A percentile compares a stretch with the other conserved stretches of the same genome.
Conservation (phyloP, 257 asterid species). For the Verbascum thapsus region DNA sequence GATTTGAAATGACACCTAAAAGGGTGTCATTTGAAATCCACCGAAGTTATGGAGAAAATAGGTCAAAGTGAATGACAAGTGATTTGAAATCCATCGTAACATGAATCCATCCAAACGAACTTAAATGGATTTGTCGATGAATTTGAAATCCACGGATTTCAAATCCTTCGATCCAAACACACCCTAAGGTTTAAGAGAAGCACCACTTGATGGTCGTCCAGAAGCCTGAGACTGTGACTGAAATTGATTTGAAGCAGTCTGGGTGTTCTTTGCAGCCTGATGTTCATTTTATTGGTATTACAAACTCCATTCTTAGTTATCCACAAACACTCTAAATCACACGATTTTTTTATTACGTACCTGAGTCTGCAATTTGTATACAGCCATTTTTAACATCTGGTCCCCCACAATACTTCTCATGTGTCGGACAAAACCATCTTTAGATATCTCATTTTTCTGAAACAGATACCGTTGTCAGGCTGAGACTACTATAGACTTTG, state of each 20-base stretch:
- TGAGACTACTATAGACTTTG: slow-evolving; percentile 19
- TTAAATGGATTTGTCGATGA: too few relatives aligned
- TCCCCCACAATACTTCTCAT: slow-evolving; percentile 93
- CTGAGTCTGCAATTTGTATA: slow-evolving; percentile 77
- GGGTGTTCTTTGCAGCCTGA: slow-evolving; percentile 62
- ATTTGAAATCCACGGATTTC: too few relatives aligned
- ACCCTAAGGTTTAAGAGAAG: slow-evolving; percentile 32
- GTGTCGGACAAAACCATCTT: slow-evolving; percentile 75
- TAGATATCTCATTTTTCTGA: slow-evolving; percentile 86
- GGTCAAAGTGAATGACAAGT: too few relatives aligned
- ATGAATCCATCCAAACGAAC: too few relatives aligned
- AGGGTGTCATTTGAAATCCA: too few relatives aligned
- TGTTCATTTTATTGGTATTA: slow-evolving; percentile 29
- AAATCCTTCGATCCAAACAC: too few relatives aligned
- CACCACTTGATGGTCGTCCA: slow-evolving; percentile 57
- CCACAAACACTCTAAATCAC: slow-evolving; percentile 18
- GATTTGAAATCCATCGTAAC: too few relatives aligned
- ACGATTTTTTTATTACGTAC: slow-evolving; percentile 39
- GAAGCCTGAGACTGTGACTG: slow-evolving; percentile 55
- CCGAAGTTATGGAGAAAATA: too few relatives aligned
- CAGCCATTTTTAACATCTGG: slow-evolving; percentile 92
- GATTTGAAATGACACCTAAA: too few relatives aligned
- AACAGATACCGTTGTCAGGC: slow-evolving; percentile 27
- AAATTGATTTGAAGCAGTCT: slow-evolving; percentile 48
- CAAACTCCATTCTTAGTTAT: slow-evolving; percentile 21